A percentile compares a stretch with the other conserved stretches of the same genome.
Conservation (phyloP, 83 land plant species). For the Diphasiastrum complanatum region DNA sequence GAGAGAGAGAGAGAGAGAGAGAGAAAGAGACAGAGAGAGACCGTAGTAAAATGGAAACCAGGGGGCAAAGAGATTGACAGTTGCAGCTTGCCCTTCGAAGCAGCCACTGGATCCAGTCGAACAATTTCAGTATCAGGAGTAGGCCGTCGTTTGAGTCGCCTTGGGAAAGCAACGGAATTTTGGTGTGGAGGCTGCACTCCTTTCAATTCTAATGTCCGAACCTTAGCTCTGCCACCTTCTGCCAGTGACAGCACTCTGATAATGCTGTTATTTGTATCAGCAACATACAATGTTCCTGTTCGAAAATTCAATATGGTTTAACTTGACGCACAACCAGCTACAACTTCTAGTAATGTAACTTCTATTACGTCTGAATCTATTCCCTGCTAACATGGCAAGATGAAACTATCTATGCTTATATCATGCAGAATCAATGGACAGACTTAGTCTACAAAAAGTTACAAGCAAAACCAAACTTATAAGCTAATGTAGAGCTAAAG, state of each 20-base stretch:
- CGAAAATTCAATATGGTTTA: too few relatives aligned
- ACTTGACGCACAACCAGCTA: too few relatives aligned
- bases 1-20: conserved; percentile 1
- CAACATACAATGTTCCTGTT: conserved; percentile 74
- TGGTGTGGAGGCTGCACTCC: conserved; percentile 67
- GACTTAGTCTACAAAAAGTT: too few relatives aligned
- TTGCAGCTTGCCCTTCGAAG: conserved; percentile 49
- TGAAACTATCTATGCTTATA: too few relatives aligned
- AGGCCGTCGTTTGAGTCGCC: conserved; percentile 58
- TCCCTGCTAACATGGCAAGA: too few relatives aligned
- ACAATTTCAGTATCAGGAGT: conserved; percentile 61
- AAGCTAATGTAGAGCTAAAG: too few relatives aligned
- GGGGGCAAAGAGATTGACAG: conserved; percentile 68
- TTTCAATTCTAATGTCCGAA: conserved; percentile 68
- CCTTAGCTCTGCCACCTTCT: conserved; percentile 24
- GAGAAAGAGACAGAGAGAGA: conserved; percentile 14
- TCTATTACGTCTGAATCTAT: too few relatives aligned
- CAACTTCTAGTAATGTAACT: too few relatives aligned
- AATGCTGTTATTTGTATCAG: conserved; percentile 90
- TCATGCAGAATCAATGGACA: too few relatives aligned
- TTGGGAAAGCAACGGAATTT: conserved; percentile 39
- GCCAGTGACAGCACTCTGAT: conserved; percentile 62
- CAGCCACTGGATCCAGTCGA: conserved; percentile 42
- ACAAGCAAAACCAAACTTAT: too few relatives aligned
- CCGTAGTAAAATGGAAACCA: conserved; percentile 87